Evolutionary conservation across 2,329 filamentous ascomycete genomes (phyloP).

Genomic region (Colletotrichum sp.): DNA sequence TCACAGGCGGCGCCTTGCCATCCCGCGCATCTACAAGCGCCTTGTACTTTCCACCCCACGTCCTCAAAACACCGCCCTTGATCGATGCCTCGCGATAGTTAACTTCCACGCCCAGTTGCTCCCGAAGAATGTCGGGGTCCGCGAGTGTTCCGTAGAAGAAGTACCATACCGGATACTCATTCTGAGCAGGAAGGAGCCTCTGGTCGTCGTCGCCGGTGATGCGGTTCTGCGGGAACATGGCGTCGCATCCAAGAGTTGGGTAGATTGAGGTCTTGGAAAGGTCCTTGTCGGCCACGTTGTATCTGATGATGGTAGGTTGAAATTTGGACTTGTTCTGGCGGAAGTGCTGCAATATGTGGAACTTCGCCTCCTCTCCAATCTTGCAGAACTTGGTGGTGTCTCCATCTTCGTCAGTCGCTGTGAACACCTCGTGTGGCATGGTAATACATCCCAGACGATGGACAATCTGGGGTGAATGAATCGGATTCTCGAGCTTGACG

Average conservation of each 20-base stretch:
- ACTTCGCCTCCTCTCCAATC: background rate
- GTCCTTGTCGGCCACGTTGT: background rate
- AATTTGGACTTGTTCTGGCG: rapidly evolving
- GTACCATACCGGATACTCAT: background rate
- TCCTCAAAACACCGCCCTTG: background rate
- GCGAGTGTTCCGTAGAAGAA: background rate
- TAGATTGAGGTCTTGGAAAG: background rate
- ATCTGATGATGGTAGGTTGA: background rate
- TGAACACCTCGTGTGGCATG: background rate
- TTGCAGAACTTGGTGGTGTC: background rate
- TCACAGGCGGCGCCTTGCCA: background rate
- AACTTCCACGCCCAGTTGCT: background rate
- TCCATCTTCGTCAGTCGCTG: background rate
- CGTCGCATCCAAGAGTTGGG: background rate
- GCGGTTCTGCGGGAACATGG: background rate
- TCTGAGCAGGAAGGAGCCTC: background rate
- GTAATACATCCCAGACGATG: background rate
- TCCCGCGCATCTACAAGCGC: background rate
- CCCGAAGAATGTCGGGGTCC: background rate
- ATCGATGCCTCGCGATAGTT: background rate
- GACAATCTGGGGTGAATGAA: background rate
- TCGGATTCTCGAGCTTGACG: background rate
- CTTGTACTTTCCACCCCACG: background rate
- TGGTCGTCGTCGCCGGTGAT: background rate
- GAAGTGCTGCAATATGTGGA: background rate